Base-by-base conservation (phyloP, 176 grass and related monocot species). In the Phoenix roebelenii region DNA sequence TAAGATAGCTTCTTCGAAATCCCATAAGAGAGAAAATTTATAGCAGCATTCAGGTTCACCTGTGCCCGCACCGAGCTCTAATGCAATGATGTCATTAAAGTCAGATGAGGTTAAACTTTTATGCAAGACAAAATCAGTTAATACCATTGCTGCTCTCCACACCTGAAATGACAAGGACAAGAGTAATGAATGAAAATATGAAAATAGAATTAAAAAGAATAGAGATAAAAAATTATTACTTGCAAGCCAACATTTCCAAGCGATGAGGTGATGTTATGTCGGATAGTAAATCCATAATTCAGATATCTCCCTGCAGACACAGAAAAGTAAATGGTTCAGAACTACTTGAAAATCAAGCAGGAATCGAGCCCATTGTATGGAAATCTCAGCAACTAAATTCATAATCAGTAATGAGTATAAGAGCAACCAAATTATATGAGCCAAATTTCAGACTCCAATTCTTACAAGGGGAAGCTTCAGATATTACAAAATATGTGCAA, bases 31-130 rank as follows among this genome's bases (percentile, higher is more conserved):
- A 22, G 4, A 39, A 16, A 50, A 71, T 49, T 4, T 56, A 24
- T 7, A 44, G 52, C 26, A 57, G 23, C 5, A 18, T 20, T 15
- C 9, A 16, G 52, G 59, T 44, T 59, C 58, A 96, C 92, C 83
- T 80, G 86, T 90, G 26, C 92, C 92, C 39, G 87, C 82, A 70
- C 92, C 86, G 10, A 96, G 82, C 49, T 96, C 92, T 65, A 90
- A 65, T 61, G 77, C 81, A 22, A 79, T 87, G 54, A 90, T 18
- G 52, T 60, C 58, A 79, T 88, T 22, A 9, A 96, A 88, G 18
- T 88, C 70, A 7, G 78, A 75, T 0, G 86, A 75, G 18, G 69
- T 88, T 26, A 80, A 85, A 73, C 74, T 87, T 66, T 80, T 77
- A 59, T 90, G 83, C 58, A 90, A 30, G 54, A 90, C 54, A 52